Conservation (phyloP, 129 eudicot genomes). For the Pseudognaphalium luteoalbum region DNA sequence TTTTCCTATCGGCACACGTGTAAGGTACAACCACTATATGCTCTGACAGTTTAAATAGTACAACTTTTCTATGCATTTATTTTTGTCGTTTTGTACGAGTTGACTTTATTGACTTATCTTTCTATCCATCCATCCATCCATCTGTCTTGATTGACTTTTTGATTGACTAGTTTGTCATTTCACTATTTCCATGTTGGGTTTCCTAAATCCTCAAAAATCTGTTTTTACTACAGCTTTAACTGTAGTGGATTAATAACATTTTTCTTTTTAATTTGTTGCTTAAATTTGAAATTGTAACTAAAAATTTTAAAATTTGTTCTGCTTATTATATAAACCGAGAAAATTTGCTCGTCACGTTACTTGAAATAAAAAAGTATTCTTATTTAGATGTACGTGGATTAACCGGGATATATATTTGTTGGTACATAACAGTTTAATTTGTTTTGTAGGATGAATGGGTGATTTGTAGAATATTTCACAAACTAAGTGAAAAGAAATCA, state of each 20-base stretch:
- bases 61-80: conserved; percentile 14
- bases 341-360: too few relatives aligned
- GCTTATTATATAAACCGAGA: too few relatives aligned
- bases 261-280: too few relatives aligned
- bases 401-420: too few relatives aligned
- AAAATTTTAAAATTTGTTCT: too few relatives aligned
- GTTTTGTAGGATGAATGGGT: conserved; percentile 77
- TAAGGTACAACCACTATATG: conserved; percentile 44
- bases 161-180: conserved; percentile 33
- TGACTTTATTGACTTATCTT: conserved; percentile 31
- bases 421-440: background rate
- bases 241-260: too few relatives aligned
- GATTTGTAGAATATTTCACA: conserved; percentile 70
- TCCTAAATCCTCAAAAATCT: background rate
- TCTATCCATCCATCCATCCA: background rate
- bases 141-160: conserved; percentile 38
- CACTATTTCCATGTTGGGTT: conserved; percentile 19
- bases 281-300: too few relatives aligned
- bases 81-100: conserved; percentile 38
- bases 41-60: conserved; percentile 23
- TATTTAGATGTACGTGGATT: too few relatives aligned
- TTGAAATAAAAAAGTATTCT: too few relatives aligned
- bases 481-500: conserved; percentile 48
- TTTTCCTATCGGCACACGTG: conserved; percentile 66
- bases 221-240: background rate